Conservation (phyloP, 2,329 filamentous ascomycete genomes). For the Hymenoscyphus fraxineus region DNA sequence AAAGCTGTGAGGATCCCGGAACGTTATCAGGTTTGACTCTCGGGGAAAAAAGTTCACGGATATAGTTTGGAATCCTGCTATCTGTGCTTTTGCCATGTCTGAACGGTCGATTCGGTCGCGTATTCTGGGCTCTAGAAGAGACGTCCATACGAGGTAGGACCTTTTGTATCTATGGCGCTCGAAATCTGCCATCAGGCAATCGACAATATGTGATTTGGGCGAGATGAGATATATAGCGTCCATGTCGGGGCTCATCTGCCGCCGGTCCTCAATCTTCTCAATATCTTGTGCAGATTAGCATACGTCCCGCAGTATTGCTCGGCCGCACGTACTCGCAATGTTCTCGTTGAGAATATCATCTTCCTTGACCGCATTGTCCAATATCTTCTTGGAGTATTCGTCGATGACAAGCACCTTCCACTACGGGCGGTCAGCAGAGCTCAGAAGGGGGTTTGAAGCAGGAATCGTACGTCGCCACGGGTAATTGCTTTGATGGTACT, state of each 20-base stretch:
- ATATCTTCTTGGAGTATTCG: constrained; percentile 73
- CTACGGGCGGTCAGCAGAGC: constrained; percentile 43
- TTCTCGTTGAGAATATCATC: constrained; percentile 97
- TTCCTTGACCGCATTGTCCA: constrained; percentile 88
- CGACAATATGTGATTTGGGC: constrained; percentile 81
- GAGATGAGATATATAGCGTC: constrained; percentile 93
- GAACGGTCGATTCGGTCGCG: constrained; percentile 73
- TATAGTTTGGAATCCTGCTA: constrained; percentile 76
- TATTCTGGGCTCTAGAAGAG: constrained; percentile 65
- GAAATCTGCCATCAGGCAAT: constrained; percentile 90
- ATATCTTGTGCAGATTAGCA: constrained; percentile 60
- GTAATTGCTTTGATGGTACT: constrained; percentile 73
- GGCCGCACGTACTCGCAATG: constrained; percentile 69
- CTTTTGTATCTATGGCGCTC: constrained; percentile 77
- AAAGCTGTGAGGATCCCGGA: constrained; percentile 94
- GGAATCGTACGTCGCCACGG: constrained; percentile 66
- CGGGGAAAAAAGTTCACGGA: constrained; percentile 86
- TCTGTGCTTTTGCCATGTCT: constrained; percentile 64
- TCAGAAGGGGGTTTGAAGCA: neutral
- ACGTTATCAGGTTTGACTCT: constrained; percentile 87
- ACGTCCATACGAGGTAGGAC: constrained; percentile 81
- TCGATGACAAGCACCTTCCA: constrained; percentile 98
- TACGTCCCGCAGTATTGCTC: neutral
- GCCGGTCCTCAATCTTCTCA: constrained; percentile 84
- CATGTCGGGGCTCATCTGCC: constrained; percentile 80